These are phyloP conservation scores for Suhomyces sp. DNA, from an alignment of 805 yeast genomes.

Conservation along the genomic window DNA sequence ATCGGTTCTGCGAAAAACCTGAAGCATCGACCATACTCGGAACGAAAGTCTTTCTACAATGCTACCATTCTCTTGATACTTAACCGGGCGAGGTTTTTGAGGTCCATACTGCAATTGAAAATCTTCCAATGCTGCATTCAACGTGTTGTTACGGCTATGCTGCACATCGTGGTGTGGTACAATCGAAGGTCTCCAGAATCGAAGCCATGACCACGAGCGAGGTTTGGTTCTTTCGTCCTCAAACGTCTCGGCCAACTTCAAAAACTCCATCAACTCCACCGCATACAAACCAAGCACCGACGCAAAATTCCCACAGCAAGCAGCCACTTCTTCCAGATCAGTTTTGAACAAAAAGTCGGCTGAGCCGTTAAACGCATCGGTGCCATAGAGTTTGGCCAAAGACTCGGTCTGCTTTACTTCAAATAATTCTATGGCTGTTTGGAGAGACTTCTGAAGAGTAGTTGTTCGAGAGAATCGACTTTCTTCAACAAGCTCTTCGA, in stretches of 20 bases:
- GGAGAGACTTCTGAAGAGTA: constrained; percentile 47
- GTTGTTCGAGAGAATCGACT: constrained; percentile 37
- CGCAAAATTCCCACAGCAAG: constrained; percentile 79
- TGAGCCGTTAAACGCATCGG: constrained; percentile 45
- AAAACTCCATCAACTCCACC: constrained; percentile 49
- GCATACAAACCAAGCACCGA: constrained; percentile 62
- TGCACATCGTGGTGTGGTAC: background rate
- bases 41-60: constrained; percentile 8
- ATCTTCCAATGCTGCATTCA: constrained; percentile 34
- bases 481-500: constrained; percentile 31
- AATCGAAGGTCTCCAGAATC: constrained; percentile 3
- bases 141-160: constrained; percentile 11
- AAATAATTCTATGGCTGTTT: constrained; percentile 53
- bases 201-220: constrained; percentile 51
- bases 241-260: constrained; percentile 44
- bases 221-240: constrained; percentile 20
- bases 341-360: constrained; percentile 41
- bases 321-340: constrained; percentile 78
- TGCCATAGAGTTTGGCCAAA: constrained; percentile 54
- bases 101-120: constrained; percentile 25
- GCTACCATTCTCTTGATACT: background rate
- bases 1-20: constrained; percentile 58
- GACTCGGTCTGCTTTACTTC: constrained; percentile 56
- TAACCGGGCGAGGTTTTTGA: background rate
- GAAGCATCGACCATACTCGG: constrained; percentile 49